These are phyloP conservation scores for Penicillium egyptiacum DNA, from an alignment of 495 filamentous ascomycete species.

Conservation along the genomic window DNA sequence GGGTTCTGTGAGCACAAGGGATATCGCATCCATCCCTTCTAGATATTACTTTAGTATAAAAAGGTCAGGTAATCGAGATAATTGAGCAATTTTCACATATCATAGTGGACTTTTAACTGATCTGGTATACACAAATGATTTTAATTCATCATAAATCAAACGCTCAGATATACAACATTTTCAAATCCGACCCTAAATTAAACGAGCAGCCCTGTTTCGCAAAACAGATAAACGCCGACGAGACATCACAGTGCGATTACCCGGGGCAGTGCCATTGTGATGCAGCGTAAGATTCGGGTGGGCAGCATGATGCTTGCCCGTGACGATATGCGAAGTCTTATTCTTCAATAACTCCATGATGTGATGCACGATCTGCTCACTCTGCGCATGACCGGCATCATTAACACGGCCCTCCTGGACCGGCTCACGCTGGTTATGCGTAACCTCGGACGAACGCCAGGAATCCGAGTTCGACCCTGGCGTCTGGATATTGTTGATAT, in stretches of 20 bases:
- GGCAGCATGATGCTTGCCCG: conserved; percentile 22
- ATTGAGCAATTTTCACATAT: neutral
- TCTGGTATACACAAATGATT: conserved; percentile 14
- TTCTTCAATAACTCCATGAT: conserved; percentile 25
- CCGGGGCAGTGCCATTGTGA: conserved; percentile 23
- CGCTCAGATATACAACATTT: neutral
- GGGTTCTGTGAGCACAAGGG: too few relatives aligned
- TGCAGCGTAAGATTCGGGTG: conserved; percentile 13
- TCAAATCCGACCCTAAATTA: neutral
- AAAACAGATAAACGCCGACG: conserved; percentile 26
- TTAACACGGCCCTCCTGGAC: conserved; percentile 25
- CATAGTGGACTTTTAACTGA: conserved; percentile 4
- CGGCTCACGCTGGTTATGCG: conserved; percentile 20
- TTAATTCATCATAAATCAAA: conserved; percentile 4
- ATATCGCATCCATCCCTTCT: too few relatives aligned
- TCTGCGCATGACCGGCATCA: conserved; percentile 26
- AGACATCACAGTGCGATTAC: conserved; percentile 20
- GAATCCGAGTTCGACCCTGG: conserved; percentile 28
- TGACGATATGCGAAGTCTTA: conserved; percentile 16
- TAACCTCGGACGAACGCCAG: conserved; percentile 20
- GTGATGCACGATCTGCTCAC: conserved; percentile 20
- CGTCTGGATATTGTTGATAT: conserved; percentile 21
- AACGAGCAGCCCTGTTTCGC: conserved; percentile 21
- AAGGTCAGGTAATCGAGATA: neutral
- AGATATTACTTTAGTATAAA: neutral